These are phyloP conservation scores for Plicaturopsis crispa DNA, from an alignment of 768 basidiomycete species.

Conservation along the genomic window DNA sequence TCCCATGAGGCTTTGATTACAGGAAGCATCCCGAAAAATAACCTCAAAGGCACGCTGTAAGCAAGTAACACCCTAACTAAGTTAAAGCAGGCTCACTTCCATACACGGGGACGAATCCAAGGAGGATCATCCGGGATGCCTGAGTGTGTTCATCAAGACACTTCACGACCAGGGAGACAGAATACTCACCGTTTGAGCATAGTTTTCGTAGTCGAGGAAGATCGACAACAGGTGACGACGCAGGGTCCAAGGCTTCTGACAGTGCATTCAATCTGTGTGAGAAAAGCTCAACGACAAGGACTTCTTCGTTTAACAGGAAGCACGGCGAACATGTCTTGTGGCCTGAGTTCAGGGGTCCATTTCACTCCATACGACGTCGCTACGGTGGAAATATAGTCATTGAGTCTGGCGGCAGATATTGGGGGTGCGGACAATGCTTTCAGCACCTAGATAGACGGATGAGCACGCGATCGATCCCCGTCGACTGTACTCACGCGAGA, in stretches of 20 bases:
- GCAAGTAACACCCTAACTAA: no score
- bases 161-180: no score
- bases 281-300: no score
- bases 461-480: background rate
- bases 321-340: constrained; percentile 52
- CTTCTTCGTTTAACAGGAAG: no score
- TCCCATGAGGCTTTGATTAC: constrained; percentile 50
- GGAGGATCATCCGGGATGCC: constrained; percentile 69
- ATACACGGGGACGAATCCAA: constrained; percentile 71
- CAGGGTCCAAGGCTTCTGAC: constrained; percentile 53
- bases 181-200: constrained; percentile 50
- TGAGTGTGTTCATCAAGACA: no score
- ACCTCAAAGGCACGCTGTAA: constrained; percentile 27
- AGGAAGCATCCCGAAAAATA: constrained; percentile 60
- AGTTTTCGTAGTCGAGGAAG: constrained; percentile 45
- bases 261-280: constrained; percentile 40
- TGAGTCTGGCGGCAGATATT: constrained; percentile 49
- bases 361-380: constrained; percentile 44
- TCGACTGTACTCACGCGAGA: constrained; percentile 27
- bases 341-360: constrained; percentile 55
- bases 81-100: constrained; percentile 48
- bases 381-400: constrained; percentile 46
- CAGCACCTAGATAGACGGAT: constrained; percentile 30
- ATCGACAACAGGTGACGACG: constrained; percentile 44
- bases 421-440: constrained; percentile 43